These are phyloP conservation scores for Antitrichia curtipendula DNA, from an alignment of 225 moss, liverwort and hornwort species.

Conservation along the genomic window DNA sequence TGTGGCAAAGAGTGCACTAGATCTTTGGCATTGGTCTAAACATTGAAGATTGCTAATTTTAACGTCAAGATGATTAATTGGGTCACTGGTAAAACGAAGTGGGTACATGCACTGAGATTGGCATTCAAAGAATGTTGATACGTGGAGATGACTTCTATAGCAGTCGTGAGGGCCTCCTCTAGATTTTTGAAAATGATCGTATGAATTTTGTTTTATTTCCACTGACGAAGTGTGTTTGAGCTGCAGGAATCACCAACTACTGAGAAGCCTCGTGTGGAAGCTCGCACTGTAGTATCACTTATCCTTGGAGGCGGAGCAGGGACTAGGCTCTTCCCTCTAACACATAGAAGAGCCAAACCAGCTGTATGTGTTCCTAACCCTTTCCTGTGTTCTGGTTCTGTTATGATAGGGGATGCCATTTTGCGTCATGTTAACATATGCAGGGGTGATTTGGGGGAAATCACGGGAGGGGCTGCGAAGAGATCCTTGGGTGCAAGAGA, in stretches of 20 bases:
- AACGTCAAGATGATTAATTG: neutral
- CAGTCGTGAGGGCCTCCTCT: neutral
- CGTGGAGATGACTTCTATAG: neutral
- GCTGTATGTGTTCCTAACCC: constrained; percentile 8
- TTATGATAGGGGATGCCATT: neutral
- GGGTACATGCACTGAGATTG: neutral
- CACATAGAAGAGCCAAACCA: constrained; percentile 42
- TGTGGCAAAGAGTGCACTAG: too few species aligned
- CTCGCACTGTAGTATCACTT: constrained; percentile 35
- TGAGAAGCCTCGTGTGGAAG: constrained; percentile 24
- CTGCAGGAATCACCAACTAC: constrained; percentile 14
- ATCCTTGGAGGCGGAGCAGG: constrained; percentile 52
- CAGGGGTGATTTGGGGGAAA: neutral
- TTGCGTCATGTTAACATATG: neutral
- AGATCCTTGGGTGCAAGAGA: neutral
- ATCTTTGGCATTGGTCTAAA: neutral
- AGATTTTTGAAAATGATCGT: neutral
- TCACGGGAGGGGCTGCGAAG: neutral
- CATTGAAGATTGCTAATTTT: neutral
- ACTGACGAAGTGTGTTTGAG: neutral
- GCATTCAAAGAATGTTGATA: neutral
- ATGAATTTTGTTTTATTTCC: neutral
- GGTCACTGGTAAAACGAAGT: neutral
- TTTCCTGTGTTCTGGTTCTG: neutral
- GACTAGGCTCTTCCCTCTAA: constrained; percentile 40